Evolutionary conservation across 2,329 filamentous ascomycete species (phyloP).

Genomic region (Talaromyces sp.): DNA sequence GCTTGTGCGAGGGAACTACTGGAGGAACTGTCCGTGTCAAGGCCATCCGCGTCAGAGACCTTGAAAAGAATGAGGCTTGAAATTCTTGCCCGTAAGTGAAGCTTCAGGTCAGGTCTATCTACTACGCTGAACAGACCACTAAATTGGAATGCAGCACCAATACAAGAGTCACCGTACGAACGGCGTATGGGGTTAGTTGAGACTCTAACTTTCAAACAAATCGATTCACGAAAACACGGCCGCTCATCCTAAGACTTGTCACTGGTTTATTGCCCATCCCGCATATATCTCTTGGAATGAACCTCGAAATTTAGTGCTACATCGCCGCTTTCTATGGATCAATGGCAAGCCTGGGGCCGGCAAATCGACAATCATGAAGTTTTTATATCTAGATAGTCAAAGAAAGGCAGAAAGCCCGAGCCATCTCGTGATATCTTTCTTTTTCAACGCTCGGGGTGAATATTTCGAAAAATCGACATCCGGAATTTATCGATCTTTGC

Average conservation of each 20-base stretch:
- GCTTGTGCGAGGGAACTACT: constrained; percentile 25
- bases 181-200: too few species aligned
- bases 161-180: too few species aligned
- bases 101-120: too few species aligned
- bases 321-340: constrained; percentile 43
- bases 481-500: constrained; percentile 36
- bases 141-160: too few species aligned
- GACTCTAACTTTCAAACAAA: too few species aligned
- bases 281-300: constrained; percentile 46
- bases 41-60: too few species aligned
- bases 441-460: constrained; percentile 33
- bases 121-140: too few species aligned
- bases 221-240: constrained; percentile 42
- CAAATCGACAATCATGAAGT: constrained; percentile 50
- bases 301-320: constrained; percentile 11
- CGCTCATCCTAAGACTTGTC: constrained; percentile 46
- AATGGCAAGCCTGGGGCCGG: constrained; percentile 44
- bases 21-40: constrained; percentile 12
- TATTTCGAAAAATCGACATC: constrained; percentile 24
- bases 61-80: too few species aligned
- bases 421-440: constrained; percentile 30
- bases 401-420: constrained; percentile 37
- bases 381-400: constrained; percentile 22
- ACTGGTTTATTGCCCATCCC: constrained; percentile 44
- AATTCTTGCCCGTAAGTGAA: too few species aligned